These are phyloP conservation scores for Paramecium pentaurelia DNA, from an alignment of 73 alveolate genomes.

Conservation along the genomic window DNA sequence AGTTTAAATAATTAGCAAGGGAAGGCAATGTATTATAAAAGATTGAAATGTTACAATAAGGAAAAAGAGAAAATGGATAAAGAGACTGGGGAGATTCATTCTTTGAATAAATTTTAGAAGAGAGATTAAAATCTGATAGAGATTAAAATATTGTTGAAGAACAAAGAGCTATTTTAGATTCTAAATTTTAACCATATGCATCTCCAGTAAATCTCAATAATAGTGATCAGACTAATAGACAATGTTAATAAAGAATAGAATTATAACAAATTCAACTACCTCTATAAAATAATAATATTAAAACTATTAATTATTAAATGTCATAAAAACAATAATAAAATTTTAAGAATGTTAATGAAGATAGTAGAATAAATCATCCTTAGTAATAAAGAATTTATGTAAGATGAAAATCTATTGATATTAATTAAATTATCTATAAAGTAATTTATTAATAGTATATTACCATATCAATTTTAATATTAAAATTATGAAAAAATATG, in stretches of 20 bases:
- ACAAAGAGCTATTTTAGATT: not conserved
- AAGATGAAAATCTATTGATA: not conserved
- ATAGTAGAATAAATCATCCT: not conserved
- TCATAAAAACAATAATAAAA: not conserved
- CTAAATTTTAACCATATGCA: not conserved
- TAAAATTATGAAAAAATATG: no score
- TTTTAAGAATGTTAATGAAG: not conserved
- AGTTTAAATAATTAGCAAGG: slow-evolving; percentile 3
- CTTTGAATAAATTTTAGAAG: not conserved
- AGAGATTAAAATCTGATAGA: not conserved
- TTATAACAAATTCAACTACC: not conserved
- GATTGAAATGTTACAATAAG: not conserved
- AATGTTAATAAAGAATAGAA: not conserved
- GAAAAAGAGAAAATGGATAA: slow-evolving; percentile 21
- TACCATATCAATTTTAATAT: no score
- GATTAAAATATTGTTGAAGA: not conserved
- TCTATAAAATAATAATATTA: not conserved
- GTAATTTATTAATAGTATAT: not conserved
- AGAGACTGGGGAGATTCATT: slow-evolving; percentile 46
- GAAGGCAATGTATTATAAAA: not conserved
- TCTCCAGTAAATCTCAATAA: not conserved
- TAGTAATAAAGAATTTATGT: not conserved
- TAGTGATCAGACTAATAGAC: not conserved
- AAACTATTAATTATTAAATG: not conserved
- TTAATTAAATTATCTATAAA: not conserved